Evolutionary conservation across 140 eudicot genomes (phyloP), one percentile per base, ranked within the genome.

Genomic region (Cichorium intybus): DNA sequence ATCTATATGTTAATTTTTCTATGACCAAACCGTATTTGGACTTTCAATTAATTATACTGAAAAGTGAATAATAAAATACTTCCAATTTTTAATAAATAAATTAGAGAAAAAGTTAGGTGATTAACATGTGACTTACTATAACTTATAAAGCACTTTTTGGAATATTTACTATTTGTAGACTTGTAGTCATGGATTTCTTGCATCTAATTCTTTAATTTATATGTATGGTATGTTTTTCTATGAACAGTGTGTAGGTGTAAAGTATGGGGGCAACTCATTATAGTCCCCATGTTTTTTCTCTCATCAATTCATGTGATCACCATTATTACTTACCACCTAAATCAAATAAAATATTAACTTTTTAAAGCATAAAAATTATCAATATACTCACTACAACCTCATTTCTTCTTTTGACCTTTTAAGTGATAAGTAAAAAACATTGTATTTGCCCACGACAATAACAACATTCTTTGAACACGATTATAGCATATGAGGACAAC

Each of bases 221-320:
- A 20, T 48, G 4, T 64, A 50, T 62, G 37, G 51, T 49, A 24
- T 18, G 23, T 27, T 10, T 43, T 26, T 57, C 23, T 63, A 68
- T 52, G 29, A 59, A 53, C 31, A 52, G 21, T 18, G 33, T 62
- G 71, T 69, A 77, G 70, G 81, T 74, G 81, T 64, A 83, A 76
- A 83, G 85, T 71, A 54, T 12, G 74, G 80, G 73, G 75, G 84
- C 69, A 75, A 65, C 73, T 64, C 85, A 84, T 84, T 33, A 81
- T 79, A 62, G 78, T 45, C 27, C 63, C 85, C 84, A 67, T 72
- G 59, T 71, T 73, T 77, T 72, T 64, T 64, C 77, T 66, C 68
- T 55, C 66, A 84, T 78, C 69, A 81, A 43, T 68, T 81, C 87
- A 85, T 78, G 85, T 78, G 87, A 79, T 72, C 73, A 56, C 85